A percentile compares a stretch with the other conserved stretches of the same genome.
Conservation (phyloP, 192 early-diverging fungal genomes). For the Backusella macrospora region DNA sequence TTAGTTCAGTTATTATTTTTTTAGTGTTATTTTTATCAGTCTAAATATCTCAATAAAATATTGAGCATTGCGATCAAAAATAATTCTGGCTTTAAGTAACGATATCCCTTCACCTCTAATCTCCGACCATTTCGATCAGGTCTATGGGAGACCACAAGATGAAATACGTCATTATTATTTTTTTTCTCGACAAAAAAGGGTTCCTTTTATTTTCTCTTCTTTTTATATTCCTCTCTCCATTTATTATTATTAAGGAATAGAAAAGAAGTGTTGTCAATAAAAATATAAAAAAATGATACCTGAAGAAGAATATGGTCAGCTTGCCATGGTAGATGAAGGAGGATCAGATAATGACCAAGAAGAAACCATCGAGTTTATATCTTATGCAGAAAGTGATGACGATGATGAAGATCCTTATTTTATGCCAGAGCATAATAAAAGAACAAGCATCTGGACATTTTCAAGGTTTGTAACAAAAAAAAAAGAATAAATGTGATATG, state of each 20-base stretch:
- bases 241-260: neutral
- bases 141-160: too few species aligned
- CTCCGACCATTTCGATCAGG: too few species aligned
- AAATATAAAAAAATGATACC: slow-evolving; percentile 16
- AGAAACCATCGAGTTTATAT: slow-evolving; percentile 44
- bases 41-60: too few species aligned
- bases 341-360: slow-evolving; percentile 31
- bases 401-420: slow-evolving; percentile 48
- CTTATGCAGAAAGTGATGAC: slow-evolving; percentile 47
- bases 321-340: neutral
- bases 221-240: neutral
- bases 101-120: too few species aligned
- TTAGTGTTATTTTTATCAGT: too few species aligned
- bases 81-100: too few species aligned
- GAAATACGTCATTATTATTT: neutral
- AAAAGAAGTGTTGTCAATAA: neutral
- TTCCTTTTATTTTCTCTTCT: neutral
- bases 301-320: slow-evolving; percentile 20
- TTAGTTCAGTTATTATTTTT: too few species aligned
- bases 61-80: too few species aligned
- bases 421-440: slow-evolving; percentile 43
- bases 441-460: slow-evolving; percentile 39
- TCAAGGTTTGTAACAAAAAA: slow-evolving; percentile 23
- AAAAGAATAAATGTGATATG: neutral
- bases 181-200: neutral